Evolutionary conservation across 192 early-diverging fungal species (phyloP), one percentile per base, ranked within the genome.

Genomic region (Kickxella alabastrina): DNA sequence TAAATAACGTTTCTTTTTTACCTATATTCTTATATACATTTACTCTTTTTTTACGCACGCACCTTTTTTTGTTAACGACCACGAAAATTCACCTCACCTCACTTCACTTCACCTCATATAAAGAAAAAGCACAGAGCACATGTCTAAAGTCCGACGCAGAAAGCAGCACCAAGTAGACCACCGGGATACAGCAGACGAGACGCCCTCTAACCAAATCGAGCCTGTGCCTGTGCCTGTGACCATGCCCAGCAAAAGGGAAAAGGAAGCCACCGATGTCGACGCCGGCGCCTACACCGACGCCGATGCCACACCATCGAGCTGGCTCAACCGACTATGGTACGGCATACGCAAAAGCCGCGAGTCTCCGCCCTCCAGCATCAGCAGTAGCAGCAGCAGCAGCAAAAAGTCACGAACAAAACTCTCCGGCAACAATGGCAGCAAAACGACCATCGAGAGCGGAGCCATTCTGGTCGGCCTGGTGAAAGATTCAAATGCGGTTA

Each of bases 301-400:
- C 41, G 12, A 21, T 21, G 21, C 18, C 22, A 23, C 4, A 3
- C 21, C 19, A 2, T n/a, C 18, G 10, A 21, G 41, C 17, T 65
- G 57, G 53, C 42, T 68, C 7, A 49, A 54, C 6, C 67, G 67
- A 1, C 47, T 70, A 15, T 58, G 48, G 59, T 43, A 35, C 27
- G 59, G 54, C 4, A 39, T 70, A 14, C 54, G 67, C 12, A 41
- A 36, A 9, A 24, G 45, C 5, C 44, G 59, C 10, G 67, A 62
- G 3, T 7, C 50, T 8, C 10, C 34, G 6, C 23, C 14, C 6
- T 5, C 49, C n/a, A 14, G 3, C 2, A 24, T 25, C 52, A 24
- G 18, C 26, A 29, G 34, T 12, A 23, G 40, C 23, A 4, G 14
- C 18, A 19, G 17, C 44, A 17, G 13, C 39, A 39, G 19, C 43